phyloP scores from a whole-genome alignment of 306 rosid species.

The Vigna radiata region DNA sequence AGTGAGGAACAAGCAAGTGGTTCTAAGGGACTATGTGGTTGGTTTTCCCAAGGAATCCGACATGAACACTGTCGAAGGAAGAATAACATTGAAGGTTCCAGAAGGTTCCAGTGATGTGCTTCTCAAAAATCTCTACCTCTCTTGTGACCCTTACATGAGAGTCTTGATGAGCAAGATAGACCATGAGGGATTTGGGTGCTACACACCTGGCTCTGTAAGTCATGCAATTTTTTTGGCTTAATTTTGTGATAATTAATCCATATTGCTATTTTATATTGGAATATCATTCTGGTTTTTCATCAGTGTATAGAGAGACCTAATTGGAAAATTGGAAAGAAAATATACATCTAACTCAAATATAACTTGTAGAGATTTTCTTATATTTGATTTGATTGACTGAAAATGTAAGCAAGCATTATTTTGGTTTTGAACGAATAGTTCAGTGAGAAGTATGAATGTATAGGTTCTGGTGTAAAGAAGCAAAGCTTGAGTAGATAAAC shows the following conservation, averaged over 20 bases:
- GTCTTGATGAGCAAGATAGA: not conserved
- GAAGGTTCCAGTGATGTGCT: slow-evolving; percentile 37
- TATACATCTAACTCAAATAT: not conserved
- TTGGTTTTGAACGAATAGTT: not conserved
- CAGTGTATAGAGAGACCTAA: not conserved
- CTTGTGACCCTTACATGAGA: slow-evolving; percentile 41
- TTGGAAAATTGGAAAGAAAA: not conserved
- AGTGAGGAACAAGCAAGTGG: slow-evolving; percentile 39
- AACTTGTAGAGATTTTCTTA: not conserved
- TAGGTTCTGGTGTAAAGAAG: too few species aligned
- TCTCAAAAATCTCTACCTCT: slow-evolving; percentile 37
- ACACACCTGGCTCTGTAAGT: slow-evolving; percentile 7
- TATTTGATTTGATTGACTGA: too few species aligned
- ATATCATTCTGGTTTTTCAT: too few species aligned
- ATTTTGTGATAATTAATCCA: not conserved
- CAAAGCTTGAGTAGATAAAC: not conserved
- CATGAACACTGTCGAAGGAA: slow-evolving; percentile 13
- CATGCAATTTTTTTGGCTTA: too few species aligned
- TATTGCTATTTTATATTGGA: not conserved
- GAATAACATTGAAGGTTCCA: slow-evolving; percentile 21
- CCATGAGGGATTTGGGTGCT: not conserved
- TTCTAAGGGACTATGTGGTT: slow-evolving; percentile 22
- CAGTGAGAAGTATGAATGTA: not conserved
- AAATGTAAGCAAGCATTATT: not conserved
- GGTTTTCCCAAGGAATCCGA: slow-evolving; percentile 30